Base-by-base conservation (phyloP, 768 basidiomycete species). In the Podaxis carcinomalis region DNA sequence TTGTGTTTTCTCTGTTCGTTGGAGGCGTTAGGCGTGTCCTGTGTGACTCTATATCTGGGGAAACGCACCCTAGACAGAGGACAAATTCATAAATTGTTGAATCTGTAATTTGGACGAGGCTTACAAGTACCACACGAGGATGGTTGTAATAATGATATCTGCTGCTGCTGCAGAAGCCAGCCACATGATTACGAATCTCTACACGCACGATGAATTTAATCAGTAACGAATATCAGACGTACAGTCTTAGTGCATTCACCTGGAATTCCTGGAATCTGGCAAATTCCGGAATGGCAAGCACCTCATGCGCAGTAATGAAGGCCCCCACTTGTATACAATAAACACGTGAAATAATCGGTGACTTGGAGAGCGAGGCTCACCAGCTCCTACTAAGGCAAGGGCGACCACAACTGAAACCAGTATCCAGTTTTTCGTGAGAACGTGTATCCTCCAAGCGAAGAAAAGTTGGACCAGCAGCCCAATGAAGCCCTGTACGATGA, bases 391-490 rank as follows among this genome's bases (percentile, higher is more conserved):
- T 11, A 68, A 46, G 2, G 68, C 47, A 16, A 63, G 63, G 5
- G 67, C 23, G 5, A 64, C 51, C 10, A 72, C 63, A 25, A 70
- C 7, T 9, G 27, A 39, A 10, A 68, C 59, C 4, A 69, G 36
- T 1, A 53, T 47, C 56, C 62, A 64, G 51, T 62, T 73, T 5
- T 57, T 62, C 19, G 72, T 73, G 5, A 75, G 61, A 3, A 71
- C 65, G 21, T 65, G 64, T 42, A 75, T 63, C 25, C 73, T 67
- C 74, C 72, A 75, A 4, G 79, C 78, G 46, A 80, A 81, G 66
- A 83, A 83, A 4, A 77, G 61, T 56, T 83, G 81, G 7, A 81
- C 80, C 7, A 75, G 64, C 4, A 72, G 62, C 0, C 77, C 78
- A 36, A 79, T 78, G 55, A 83, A 72, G 2, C 75, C 80, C 81